Evolutionary conservation across 2,329 filamentous ascomycete species (phyloP).

Genomic region (Microcyclosporella mali): DNA sequence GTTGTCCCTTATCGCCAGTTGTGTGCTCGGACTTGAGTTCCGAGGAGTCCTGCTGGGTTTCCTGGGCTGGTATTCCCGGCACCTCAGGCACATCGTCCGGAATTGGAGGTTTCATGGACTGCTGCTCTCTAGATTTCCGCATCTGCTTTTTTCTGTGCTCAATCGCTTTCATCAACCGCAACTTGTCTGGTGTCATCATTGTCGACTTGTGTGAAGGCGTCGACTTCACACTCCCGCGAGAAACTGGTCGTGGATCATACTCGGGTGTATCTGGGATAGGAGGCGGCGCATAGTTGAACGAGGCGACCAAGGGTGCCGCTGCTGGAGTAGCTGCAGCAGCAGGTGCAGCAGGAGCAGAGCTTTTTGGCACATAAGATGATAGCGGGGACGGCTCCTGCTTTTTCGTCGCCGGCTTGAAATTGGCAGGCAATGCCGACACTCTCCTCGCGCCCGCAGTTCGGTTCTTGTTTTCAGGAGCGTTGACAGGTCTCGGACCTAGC

Average conservation of each 20-base stretch:
- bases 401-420: conserved; percentile 20
- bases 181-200: conserved; percentile 76
- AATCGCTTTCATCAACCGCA: conserved; percentile 87
- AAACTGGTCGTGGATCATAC: conserved; percentile 30
- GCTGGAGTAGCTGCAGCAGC: conserved; percentile 2
- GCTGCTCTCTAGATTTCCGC: conserved; percentile 26
- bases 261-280: conserved; percentile 32
- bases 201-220: conserved; percentile 36
- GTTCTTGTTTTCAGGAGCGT: conserved; percentile 37
- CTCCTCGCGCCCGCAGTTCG: conserved; percentile 50
- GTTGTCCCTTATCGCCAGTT: conserved; percentile 16
- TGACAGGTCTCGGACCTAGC: conserved; percentile 75
- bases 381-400: conserved; percentile 30
- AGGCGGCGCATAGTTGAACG: conserved; percentile 23
- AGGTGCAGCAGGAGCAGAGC: conserved; percentile 7
- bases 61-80: conserved; percentile 4
- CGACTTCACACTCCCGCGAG: conserved; percentile 36
- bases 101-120: conserved; percentile 9
- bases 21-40: conserved; percentile 6
- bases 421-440: conserved; percentile 37
- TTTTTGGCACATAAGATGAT: conserved; percentile 22
- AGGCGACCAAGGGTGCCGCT: conserved; percentile 1
- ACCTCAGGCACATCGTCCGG: conserved; percentile 16
- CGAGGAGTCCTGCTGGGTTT: conserved; percentile 18
- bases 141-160: conserved; percentile 82